A percentile compares a stretch with the other conserved stretches of the same genome.
Conservation (phyloP, 192 early-diverging fungal species). For the Pilaira anomala region DNA sequence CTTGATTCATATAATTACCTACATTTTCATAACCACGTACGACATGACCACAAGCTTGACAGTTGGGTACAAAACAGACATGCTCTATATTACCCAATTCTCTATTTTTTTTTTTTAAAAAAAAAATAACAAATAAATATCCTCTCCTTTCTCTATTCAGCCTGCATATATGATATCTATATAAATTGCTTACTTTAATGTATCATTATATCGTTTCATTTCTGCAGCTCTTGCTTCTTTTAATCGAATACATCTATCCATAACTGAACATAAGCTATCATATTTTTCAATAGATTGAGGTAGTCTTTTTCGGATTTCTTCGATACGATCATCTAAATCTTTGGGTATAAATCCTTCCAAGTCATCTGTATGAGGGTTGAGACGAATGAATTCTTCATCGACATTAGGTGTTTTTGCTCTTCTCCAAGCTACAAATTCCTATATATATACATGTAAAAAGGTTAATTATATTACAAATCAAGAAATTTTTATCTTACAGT, state of each 20-base stretch:
- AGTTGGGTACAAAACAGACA: constrained; percentile 54
- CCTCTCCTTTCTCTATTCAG: not conserved
- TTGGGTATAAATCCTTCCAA: constrained; percentile 45
- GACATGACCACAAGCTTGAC: constrained; percentile 52
- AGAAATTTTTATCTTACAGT: constrained; percentile 47
- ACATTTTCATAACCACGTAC: constrained; percentile 46
- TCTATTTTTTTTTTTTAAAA: constrained; percentile 49
- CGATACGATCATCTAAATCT: constrained; percentile 49
- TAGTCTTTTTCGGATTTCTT: constrained; percentile 42
- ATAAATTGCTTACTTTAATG: constrained; percentile 44
- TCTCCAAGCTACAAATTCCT: constrained; percentile 56
- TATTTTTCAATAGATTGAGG: constrained; percentile 54
- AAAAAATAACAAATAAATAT: constrained; percentile 45
- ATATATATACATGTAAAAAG: not conserved
- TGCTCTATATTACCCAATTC: constrained; percentile 53
- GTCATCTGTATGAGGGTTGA: constrained; percentile 30
- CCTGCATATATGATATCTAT: not conserved
- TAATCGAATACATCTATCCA: constrained; percentile 55
- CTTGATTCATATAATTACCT: constrained; percentile 40
- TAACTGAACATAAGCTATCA: constrained; percentile 45
- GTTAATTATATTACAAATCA: not conserved
- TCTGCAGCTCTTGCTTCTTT: constrained; percentile 56
- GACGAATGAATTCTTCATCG: constrained; percentile 52
- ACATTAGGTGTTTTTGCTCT: constrained; percentile 43
- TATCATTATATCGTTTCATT: constrained; percentile 46